Conservation (phyloP, 495 filamentous ascomycete species). For the Diplogelasinospora grovesii region DNA sequence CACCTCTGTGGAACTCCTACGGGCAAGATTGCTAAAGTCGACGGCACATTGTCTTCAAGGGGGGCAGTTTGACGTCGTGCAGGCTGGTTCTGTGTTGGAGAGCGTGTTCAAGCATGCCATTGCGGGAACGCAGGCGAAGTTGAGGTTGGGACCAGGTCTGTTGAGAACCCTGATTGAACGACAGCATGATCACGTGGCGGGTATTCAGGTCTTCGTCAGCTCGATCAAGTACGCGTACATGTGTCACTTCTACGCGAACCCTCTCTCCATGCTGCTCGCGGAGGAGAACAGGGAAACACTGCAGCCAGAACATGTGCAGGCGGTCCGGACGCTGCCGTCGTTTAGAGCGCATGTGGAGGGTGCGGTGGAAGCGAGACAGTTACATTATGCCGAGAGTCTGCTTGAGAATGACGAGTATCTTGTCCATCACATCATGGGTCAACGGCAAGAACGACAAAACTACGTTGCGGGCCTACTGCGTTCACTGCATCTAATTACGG, state of each 20-base stretch:
- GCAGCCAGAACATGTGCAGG: constrained; percentile 59
- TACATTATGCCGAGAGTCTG: constrained; percentile 28
- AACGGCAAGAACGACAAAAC: constrained; percentile 10
- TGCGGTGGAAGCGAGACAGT: constrained; percentile 28
- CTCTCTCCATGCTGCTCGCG: constrained; percentile 61
- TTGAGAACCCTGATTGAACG: constrained; percentile 61
- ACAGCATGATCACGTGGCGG: constrained; percentile 80
- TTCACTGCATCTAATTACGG: constrained; percentile 17
- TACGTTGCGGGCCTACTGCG: constrained; percentile 23
- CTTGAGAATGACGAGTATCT: constrained; percentile 36
- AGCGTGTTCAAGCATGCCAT: constrained; percentile 68
- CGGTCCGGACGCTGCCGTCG: constrained; percentile 70
- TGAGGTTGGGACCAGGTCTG: constrained; percentile 65
- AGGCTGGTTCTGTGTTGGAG: constrained; percentile 67
- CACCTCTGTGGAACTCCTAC: constrained; percentile 84
- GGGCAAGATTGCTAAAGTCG: constrained; percentile 71
- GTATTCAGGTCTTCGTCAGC: constrained; percentile 69
- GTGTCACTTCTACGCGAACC: constrained; percentile 92
- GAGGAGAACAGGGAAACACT: constrained; percentile 32
- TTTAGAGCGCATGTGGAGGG: constrained; percentile 53
- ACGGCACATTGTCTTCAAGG: constrained; percentile 66
- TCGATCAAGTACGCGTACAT: constrained; percentile 92
- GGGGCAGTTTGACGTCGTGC: constrained; percentile 75
- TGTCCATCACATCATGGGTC: constrained; percentile 15
- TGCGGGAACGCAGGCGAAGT: constrained; percentile 40